Evolutionary conservation across 495 filamentous ascomycete species (phyloP).

Genomic region (Penicillium simplicissimum): DNA sequence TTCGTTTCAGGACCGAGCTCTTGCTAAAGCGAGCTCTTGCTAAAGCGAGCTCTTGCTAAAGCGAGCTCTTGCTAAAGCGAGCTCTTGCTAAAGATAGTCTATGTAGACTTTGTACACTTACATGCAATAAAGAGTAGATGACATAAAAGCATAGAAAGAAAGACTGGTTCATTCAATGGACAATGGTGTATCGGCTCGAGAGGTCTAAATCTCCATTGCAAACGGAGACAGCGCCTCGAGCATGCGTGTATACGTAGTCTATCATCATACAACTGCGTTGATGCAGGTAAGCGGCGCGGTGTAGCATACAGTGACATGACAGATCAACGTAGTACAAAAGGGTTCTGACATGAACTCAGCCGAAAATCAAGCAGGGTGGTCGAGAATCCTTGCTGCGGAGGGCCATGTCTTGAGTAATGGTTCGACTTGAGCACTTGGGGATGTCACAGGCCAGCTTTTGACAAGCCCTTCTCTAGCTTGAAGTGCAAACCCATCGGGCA

Average conservation of each 20-base stretch:
- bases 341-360: slow-evolving; percentile 1
- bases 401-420: not conserved
- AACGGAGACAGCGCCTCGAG: not conserved
- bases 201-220: not conserved
- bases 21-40: too few species aligned
- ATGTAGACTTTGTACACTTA: too few species aligned
- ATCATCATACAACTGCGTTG: not conserved
- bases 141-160: not conserved
- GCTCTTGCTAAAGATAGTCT: too few species aligned
- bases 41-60: too few species aligned
- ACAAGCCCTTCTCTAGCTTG: not conserved
- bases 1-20: not conserved
- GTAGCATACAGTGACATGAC: slow-evolving; percentile 1
- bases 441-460: not conserved
- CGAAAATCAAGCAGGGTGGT: not conserved
- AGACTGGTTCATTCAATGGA: not conserved
- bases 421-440: not conserved
- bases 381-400: not conserved
- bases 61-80: too few species aligned
- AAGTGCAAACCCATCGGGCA: not conserved
- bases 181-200: not conserved
- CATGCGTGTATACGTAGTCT: not conserved
- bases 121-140: too few species aligned
- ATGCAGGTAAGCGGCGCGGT: not conserved
- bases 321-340: not conserved